Evolutionary conservation across 805 yeast species (phyloP).

Genomic region (Saccharomycopsis malanga): DNA sequence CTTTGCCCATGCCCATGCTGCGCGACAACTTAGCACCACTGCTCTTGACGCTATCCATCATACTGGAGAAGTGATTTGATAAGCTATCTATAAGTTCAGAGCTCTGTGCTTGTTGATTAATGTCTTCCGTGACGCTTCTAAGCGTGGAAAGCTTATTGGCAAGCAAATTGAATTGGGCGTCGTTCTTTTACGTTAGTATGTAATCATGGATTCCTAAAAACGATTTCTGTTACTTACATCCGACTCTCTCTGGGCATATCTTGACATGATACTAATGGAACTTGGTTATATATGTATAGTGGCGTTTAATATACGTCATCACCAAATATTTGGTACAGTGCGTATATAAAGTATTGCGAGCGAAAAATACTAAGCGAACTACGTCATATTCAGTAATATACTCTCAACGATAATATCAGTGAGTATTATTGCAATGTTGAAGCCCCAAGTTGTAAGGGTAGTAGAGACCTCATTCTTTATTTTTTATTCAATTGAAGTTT

Average conservation of each 20-base stretch:
- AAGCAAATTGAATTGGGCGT: conserved; percentile 51
- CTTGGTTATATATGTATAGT: too few species aligned
- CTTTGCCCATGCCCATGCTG: conserved; percentile 52
- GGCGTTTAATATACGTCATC: too few species aligned
- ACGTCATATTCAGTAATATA: too few species aligned
- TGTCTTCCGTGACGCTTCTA: conserved; percentile 60
- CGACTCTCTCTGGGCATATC: conserved; percentile 29
- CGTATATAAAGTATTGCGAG: too few species aligned
- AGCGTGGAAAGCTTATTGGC: conserved; percentile 61
- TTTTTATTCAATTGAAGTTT: too few species aligned
- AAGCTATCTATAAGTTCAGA: conserved; percentile 35
- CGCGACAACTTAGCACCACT: conserved; percentile 48
- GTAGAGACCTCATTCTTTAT: too few species aligned
- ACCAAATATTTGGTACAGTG: too few species aligned
- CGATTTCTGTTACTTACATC: conserved; percentile 12
- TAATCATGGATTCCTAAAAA: background rate
- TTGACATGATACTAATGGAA: conserved; percentile 23
- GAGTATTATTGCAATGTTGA: too few species aligned
- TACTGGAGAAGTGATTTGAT: conserved; percentile 43
- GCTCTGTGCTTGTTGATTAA: conserved; percentile 56
- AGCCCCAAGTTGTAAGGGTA: too few species aligned
- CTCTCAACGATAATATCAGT: too few species aligned
- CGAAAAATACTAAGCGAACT: too few species aligned
- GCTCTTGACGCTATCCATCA: conserved; percentile 42
- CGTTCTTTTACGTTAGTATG: conserved; percentile 34